Percentiles rank a stretch among this genome's conserved stretches.
Evolutionary conservation across 2,329 filamentous ascomycete species (phyloP).

Genomic region (Penicillium sp.): DNA sequence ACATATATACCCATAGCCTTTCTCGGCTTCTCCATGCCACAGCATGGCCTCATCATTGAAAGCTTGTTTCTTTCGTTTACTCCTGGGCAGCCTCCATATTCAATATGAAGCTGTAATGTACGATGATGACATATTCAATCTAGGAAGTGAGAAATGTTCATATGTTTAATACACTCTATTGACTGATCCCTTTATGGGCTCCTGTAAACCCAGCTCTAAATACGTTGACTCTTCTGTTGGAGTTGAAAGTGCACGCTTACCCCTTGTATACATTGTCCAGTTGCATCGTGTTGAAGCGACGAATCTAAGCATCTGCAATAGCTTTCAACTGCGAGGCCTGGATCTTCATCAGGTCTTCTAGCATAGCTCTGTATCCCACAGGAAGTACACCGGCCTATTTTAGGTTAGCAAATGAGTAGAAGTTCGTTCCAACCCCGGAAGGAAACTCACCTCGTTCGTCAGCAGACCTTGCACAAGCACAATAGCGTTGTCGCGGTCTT

Average conservation of each 20-base stretch:
- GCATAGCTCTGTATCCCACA: constrained; percentile 22
- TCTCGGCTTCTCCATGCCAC: not conserved
- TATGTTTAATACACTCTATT: not conserved
- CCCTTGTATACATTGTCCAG: not conserved
- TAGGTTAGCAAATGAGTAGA: constrained; percentile 20
- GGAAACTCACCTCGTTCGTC: constrained; percentile 37
- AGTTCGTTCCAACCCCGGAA: not conserved
- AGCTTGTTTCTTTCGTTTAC: not conserved
- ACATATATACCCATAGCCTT: not conserved
- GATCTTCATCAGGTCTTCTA: constrained; percentile 30
- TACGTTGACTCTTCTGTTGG: not conserved
- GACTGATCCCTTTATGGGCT: not conserved
- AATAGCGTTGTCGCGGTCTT: constrained; percentile 43
- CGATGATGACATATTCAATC: too few species aligned
- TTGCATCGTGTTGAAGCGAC: not conserved
- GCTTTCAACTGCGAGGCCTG: constrained; percentile 24
- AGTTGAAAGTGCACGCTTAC: not conserved
- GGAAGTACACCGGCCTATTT: constrained; percentile 32
- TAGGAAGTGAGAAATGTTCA: not conserved
- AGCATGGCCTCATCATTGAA: too few species aligned
- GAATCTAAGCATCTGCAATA: not conserved
- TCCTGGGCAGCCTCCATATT: not conserved
- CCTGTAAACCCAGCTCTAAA: not conserved
- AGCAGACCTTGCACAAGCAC: constrained; percentile 41
- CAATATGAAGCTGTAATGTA: too few species aligned